Evolutionary conservation across 1,284 basidiomycete genomes (phyloP).

Genomic region (Boletus smithii): DNA sequence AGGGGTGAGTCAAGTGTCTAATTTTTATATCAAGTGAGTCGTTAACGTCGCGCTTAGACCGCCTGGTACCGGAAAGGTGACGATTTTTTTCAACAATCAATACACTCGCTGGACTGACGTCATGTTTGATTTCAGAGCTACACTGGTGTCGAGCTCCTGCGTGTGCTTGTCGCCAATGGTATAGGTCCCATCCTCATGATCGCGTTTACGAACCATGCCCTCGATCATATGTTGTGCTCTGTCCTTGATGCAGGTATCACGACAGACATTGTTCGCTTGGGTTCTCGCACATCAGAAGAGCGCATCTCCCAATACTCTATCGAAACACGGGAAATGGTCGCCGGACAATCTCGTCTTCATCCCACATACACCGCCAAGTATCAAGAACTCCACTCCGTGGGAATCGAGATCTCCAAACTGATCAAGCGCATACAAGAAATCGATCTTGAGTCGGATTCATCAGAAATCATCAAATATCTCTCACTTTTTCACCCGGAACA

Average conservation of each 20-base stretch:
- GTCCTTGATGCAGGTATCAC: conserved; percentile 63
- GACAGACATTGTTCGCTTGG: conserved; percentile 58
- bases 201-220: conserved; percentile 72
- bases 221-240: conserved; percentile 64
- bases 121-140: conserved; percentile 44
- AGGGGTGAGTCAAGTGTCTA: conserved; percentile 49
- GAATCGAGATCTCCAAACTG: conserved; percentile 43
- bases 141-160: conserved; percentile 63
- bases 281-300: conserved; percentile 57
- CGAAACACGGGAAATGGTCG: conserved; percentile 49
- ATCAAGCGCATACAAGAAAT: conserved; percentile 42
- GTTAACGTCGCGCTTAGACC: conserved; percentile 42
- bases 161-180: conserved; percentile 53
- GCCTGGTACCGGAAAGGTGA: conserved; percentile 73
- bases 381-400: conserved; percentile 42
- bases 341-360: conserved; percentile 43
- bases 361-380: conserved; percentile 34
- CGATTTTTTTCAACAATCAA: neutral
- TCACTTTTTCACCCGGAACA: conserved; percentile 42
- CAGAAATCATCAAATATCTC: conserved; percentile 41
- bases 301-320: conserved; percentile 55
- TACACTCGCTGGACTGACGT: neutral
- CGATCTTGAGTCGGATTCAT: conserved; percentile 36
- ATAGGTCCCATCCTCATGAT: conserved; percentile 62
- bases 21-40: neutral